phyloP scores from a whole-genome alignment of 2,329 filamentous ascomycete species.

The Mycosphaerella sp. region DNA sequence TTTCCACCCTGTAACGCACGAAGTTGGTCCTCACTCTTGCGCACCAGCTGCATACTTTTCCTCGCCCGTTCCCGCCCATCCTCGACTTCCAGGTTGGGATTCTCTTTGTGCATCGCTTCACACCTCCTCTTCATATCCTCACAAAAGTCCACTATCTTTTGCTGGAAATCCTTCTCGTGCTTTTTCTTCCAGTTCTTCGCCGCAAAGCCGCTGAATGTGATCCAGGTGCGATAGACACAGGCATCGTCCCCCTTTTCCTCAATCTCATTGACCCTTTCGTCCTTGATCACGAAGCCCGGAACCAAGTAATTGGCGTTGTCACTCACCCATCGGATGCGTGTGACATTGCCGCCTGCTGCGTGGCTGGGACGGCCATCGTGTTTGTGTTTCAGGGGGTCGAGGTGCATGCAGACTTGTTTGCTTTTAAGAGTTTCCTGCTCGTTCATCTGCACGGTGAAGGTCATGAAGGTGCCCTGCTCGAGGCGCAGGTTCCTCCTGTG shows the following conservation, averaged over 20 bases:
- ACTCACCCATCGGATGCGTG: conserved; percentile 28
- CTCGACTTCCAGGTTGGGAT: conserved; percentile 6
- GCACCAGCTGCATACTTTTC: conserved; percentile 10
- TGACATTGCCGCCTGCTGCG: conserved; percentile 24
- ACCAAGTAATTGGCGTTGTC: conserved; percentile 29
- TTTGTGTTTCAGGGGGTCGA: conserved; percentile 28
- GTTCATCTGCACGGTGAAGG: conserved; percentile 33
- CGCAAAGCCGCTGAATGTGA: conserved; percentile 39
- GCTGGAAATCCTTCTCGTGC: conserved; percentile 34
- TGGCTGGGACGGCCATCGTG: conserved; percentile 17
- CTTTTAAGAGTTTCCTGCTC: conserved; percentile 21
- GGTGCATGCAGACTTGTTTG: conserved; percentile 34
- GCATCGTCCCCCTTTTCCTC: conserved; percentile 32
- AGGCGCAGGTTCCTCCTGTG: conserved; percentile 21
- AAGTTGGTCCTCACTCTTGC: conserved; percentile 6
- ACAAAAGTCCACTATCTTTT: conserved; percentile 5
- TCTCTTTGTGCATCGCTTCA: conserved; percentile 5
- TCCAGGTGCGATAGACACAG: conserved; percentile 41
- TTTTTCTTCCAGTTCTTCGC: conserved; percentile 41
- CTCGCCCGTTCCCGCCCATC: conserved; percentile 6
- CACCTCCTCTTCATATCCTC: conserved; percentile 11
- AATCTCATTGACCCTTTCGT: conserved; percentile 46
- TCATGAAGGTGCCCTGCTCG: conserved; percentile 40
- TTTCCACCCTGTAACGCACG: conserved; percentile 1
- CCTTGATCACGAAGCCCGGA: conserved; percentile 34